phyloP scores from a whole-genome alignment of 768 basidiomycete genomes.

The Candolleomyces aberdarensis region DNA sequence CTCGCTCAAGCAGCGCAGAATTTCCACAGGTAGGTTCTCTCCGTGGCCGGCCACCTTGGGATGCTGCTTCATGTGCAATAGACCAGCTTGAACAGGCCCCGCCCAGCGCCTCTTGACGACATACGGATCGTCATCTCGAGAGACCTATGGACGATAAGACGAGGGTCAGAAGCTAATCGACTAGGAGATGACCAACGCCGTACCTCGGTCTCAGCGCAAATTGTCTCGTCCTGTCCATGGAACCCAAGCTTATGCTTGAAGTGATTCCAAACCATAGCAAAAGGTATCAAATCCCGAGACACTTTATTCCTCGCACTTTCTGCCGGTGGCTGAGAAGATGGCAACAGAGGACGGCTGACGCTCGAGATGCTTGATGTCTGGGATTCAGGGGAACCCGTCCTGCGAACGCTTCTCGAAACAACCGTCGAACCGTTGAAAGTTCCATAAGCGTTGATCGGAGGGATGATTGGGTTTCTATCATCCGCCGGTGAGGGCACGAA shows the following conservation, averaged over 20 bases:
- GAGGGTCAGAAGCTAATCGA: no score
- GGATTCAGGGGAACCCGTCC: constrained; percentile 14
- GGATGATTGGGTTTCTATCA: constrained; percentile 32
- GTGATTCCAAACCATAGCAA: constrained; percentile 26
- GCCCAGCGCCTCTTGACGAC: constrained; percentile 23
- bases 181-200: no score
- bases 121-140: background rate
- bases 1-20: constrained; percentile 52
- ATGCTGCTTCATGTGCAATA: constrained; percentile 29
- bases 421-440: constrained; percentile 34
- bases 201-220: background rate
- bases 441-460: constrained; percentile 50
- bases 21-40: constrained; percentile 57
- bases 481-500: background rate
- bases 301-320: constrained; percentile 25
- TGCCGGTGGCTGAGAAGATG: constrained; percentile 28
- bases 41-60: constrained; percentile 38
- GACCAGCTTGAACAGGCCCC: constrained; percentile 30
- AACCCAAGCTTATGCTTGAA: constrained; percentile 19
- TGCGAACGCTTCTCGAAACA: constrained; percentile 7
- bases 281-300: constrained; percentile 38
- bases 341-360: constrained; percentile 36
- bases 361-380: constrained; percentile 16
- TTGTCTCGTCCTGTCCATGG: constrained; percentile 16
- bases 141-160: background rate